Evolutionary conservation across 306 rosid genomes (phyloP), one percentile per base, ranked within the genome.

Genomic region (Lotus japonicus): DNA sequence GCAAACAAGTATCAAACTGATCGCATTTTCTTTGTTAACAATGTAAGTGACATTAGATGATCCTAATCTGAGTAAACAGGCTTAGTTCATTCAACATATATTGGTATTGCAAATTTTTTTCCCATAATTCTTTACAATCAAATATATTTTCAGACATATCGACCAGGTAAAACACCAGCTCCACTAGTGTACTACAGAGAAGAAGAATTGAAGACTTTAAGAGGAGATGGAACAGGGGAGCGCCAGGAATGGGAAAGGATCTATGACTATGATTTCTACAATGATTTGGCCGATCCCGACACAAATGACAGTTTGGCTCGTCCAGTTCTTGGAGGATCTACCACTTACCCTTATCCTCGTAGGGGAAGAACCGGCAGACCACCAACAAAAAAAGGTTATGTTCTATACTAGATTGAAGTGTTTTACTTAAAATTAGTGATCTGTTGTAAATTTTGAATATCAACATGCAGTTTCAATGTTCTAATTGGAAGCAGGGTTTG

Each of bases 361-460:
- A 60, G 96, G 48, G 96, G 94, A 80, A 87, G 91, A 78, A 89
- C 96, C 0, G 86, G 94, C 3, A 74, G 96, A 59, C 42, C 42
- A 7, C 42, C 42, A 38, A 38, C 42, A 38, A 0, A 38, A 7
- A 7, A 7, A 7, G 42, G 42, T 38, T n/a, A n/a, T n/a, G n/a
- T n/a, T n/a, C n/a, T n/a, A n/a, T n/a, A n/a, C n/a, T n/a, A n/a
- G n/a, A n/a, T n/a, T n/a, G n/a, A n/a, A n/a, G n/a, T n/a, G n/a
- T n/a, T n/a, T n/a, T n/a, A n/a, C n/a, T n/a, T n/a, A n/a, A n/a
- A n/a, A n/a, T n/a, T n/a, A n/a, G n/a, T n/a, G n/a, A n/a, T n/a
- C n/a, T n/a, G n/a, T n/a, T n/a, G n/a, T n/a, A n/a, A n/a, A n/a
- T n/a, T n/a, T n/a, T n/a, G n/a, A n/a, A n/a, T n/a, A n/a, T n/a